phyloP scores from a whole-genome alignment of 768 basidiomycete species.

The Arthromyces matolae region DNA sequence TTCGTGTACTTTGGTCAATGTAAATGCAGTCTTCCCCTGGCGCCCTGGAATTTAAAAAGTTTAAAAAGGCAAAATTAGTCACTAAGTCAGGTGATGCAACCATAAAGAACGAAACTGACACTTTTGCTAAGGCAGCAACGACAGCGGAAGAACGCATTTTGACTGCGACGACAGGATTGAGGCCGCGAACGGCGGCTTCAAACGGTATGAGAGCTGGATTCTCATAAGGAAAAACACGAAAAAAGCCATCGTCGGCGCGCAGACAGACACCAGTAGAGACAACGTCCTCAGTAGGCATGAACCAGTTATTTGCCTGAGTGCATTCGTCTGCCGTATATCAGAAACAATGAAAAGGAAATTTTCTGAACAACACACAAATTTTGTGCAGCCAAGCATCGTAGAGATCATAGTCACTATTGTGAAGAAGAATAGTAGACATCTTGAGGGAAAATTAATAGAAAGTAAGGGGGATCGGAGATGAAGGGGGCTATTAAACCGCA shows the following conservation, averaged over 20 bases:
- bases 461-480: too few relatives aligned
- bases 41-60: conserved; percentile 33
- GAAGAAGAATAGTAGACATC: conserved; percentile 38
- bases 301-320: conserved; percentile 71
- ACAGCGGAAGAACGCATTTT: conserved; percentile 72
- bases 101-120: conserved; percentile 38
- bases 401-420: conserved; percentile 69
- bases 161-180: conserved; percentile 84
- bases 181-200: conserved; percentile 66
- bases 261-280: conserved; percentile 71
- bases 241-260: conserved; percentile 55
- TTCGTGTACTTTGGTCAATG: conserved; percentile 78
- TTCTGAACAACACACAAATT: conserved; percentile 44
- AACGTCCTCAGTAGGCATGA: conserved; percentile 72
- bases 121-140: conserved; percentile 68
- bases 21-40: conserved; percentile 53
- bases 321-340: conserved; percentile 45
- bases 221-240: conserved; percentile 86
- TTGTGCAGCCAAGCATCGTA: conserved; percentile 79
- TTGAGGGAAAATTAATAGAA: too few relatives aligned
- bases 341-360: neutral
- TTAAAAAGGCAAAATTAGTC: neutral
- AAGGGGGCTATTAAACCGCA: conserved; percentile 9
- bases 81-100: neutral
- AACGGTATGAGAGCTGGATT: conserved; percentile 71